phyloP scores from a whole-genome alignment of 116 monocot species.

The Phalaenopsis hybrid region DNA sequence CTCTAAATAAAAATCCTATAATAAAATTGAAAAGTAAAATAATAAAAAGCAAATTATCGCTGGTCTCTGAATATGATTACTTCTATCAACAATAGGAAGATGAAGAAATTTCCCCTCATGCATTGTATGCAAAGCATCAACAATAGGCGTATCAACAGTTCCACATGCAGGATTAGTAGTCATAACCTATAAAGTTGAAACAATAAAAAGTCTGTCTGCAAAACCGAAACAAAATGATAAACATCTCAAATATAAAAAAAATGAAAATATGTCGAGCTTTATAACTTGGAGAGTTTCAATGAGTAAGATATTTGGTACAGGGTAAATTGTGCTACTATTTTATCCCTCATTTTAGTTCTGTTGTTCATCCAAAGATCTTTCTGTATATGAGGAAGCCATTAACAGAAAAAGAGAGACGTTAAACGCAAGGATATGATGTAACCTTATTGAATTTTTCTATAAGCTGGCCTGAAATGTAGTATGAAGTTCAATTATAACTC shows the following conservation, averaged over 20 bases:
- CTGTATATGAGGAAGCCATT: background rate
- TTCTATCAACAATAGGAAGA: constrained; percentile 85
- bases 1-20: background rate
- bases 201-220: background rate
- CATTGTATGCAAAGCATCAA: constrained; percentile 95
- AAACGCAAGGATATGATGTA: background rate
- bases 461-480: background rate
- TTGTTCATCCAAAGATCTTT: background rate
- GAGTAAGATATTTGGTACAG: background rate
- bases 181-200: constrained; percentile 57
- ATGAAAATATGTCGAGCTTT: background rate
- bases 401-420: background rate
- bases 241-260: background rate
- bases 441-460: background rate
- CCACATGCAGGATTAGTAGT: constrained; percentile 82
- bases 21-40: background rate
- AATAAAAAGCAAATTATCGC: background rate
- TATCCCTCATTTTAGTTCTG: background rate
- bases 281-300: background rate
- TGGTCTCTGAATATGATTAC: constrained; percentile 21
- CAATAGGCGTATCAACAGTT: constrained; percentile 75
- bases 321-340: background rate
- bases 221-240: background rate
- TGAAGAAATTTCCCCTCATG: constrained; percentile 91
- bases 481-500: background rate